These are phyloP conservation scores for Chalaropsis thielavioides DNA, from an alignment of 2,329 filamentous ascomycete genomes.

Conservation along the genomic window DNA sequence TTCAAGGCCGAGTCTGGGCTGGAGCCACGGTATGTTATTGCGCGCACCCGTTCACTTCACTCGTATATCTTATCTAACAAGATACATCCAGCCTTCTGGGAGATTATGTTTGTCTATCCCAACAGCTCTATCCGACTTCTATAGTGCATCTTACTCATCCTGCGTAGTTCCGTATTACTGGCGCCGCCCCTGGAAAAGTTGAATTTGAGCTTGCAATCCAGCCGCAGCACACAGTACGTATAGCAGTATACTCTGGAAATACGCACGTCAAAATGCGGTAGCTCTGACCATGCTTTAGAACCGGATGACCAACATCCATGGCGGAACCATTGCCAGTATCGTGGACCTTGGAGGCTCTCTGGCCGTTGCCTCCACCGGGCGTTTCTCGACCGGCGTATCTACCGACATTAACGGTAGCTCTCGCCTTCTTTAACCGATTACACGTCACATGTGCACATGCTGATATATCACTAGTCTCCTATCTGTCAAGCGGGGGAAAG, in stretches of 20 bases:
- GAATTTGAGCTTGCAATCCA: constrained; percentile 63
- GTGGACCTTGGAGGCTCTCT: constrained; percentile 52
- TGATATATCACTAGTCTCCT: constrained; percentile 37
- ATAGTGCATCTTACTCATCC: not conserved
- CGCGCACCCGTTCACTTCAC: not conserved
- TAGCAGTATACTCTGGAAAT: not conserved
- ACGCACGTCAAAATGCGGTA: too few relatives aligned
- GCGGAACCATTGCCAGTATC: constrained; percentile 65
- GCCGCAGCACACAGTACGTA: constrained; percentile 55
- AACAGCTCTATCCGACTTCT: not conserved
- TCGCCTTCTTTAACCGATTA: not conserved
- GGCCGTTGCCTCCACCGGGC: constrained; percentile 48
- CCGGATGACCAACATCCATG: constrained; percentile 60
- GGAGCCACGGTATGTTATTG: constrained; percentile 57
- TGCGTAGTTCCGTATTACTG: constrained; percentile 50
- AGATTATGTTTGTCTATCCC: constrained; percentile 25
- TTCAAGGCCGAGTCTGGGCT: constrained; percentile 77
- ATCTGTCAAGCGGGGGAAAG: constrained; percentile 43
- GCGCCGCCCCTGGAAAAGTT: constrained; percentile 51
- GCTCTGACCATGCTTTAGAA: constrained; percentile 38
- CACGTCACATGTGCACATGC: not conserved
- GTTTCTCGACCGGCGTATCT: constrained; percentile 49
- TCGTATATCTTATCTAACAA: not conserved
- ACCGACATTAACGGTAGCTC: constrained; percentile 46
- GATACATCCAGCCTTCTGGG: constrained; percentile 28